These are phyloP conservation scores for Ophiostoma fasciatum DNA, from an alignment of 2,329 filamentous ascomycete genomes.

Conservation along the genomic window DNA sequence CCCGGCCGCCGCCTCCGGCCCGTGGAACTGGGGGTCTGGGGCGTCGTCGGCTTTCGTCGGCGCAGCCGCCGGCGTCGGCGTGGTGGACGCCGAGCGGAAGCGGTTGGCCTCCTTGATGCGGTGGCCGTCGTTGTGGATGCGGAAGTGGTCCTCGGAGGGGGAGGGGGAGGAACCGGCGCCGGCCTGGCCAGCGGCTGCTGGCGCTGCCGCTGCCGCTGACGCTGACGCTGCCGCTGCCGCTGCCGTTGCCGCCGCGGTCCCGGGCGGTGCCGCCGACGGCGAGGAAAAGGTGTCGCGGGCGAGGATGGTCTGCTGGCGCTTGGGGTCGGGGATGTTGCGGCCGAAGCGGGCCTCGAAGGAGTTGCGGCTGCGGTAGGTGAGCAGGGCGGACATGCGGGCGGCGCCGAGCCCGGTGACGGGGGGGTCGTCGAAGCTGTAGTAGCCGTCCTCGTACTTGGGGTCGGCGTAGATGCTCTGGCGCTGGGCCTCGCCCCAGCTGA, in stretches of 20 bases:
- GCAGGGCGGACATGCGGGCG: constrained; percentile 87
- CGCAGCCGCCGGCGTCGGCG: background rate
- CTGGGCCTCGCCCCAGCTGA: constrained; percentile 82
- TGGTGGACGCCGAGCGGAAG: constrained; percentile 22
- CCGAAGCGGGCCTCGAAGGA: constrained; percentile 95
- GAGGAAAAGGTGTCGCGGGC: background rate
- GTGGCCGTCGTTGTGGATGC: constrained; percentile 74
- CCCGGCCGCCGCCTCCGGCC: constrained; percentile 2
- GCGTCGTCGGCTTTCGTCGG: too few species aligned
- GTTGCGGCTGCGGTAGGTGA: constrained; percentile 92
- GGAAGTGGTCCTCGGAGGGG: constrained; percentile 58
- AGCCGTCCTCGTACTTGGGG: constrained; percentile 95
- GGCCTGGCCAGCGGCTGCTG: background rate
- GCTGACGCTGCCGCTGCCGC: background rate
- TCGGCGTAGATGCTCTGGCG: constrained; percentile 93
- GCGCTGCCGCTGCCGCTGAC: too few species aligned
- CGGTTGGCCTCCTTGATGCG: constrained; percentile 38
- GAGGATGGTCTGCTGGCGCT: constrained; percentile 70
- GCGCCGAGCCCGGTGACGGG: constrained; percentile 78
- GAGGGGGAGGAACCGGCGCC: constrained; percentile 1
- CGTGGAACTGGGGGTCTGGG: constrained; percentile 15
- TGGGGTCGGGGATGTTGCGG: constrained; percentile 77
- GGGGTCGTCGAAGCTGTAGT: constrained; percentile 78
- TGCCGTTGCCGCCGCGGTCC: background rate
- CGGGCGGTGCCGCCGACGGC: background rate